Conservation (phyloP, 2,329 filamentous ascomycete genomes). For the Fusarium globosum region DNA sequence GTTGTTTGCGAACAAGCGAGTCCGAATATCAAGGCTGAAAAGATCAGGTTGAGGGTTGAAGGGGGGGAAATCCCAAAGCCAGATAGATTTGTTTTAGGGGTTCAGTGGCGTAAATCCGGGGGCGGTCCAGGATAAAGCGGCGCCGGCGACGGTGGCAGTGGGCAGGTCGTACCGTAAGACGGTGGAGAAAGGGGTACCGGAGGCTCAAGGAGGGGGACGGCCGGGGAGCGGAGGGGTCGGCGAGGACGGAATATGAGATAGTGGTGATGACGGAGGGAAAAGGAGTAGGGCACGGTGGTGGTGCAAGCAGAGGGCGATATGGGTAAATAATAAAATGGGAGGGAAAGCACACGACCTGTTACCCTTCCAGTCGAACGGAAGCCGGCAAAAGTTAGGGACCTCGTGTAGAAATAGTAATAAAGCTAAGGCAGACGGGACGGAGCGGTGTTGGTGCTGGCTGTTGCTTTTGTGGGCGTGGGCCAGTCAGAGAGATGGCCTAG, state of each 20-base stretch:
- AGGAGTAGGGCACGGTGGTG: not conserved
- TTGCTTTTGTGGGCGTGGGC: conserved; percentile 47
- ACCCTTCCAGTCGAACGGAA: conserved; percentile 47
- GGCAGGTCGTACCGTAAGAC: conserved; percentile 21
- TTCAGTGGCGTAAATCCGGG: conserved; percentile 39
- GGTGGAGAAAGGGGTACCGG: conserved; percentile 39
- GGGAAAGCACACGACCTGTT: conserved; percentile 55
- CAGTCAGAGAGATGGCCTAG: conserved; percentile 44
- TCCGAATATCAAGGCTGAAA: conserved; percentile 7
- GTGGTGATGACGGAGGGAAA: conserved; percentile 9
- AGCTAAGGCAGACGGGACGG: conserved; percentile 29
- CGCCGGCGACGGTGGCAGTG: conserved; percentile 38
- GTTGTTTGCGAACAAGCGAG: conserved; percentile 9
- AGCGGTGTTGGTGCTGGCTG: conserved; percentile 17
- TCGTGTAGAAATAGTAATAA: conserved; percentile 20
- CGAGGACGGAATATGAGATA: conserved; percentile 6
- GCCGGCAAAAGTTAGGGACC: conserved; percentile 8
- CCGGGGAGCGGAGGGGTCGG: conserved; percentile 29
- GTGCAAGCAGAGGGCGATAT: conserved; percentile 3
- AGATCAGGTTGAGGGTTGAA: not conserved
- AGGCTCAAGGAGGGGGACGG: conserved; percentile 22
- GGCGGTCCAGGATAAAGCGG: conserved; percentile 28
- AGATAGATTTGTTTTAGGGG: conserved; percentile 33
- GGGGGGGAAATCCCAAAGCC: not conserved
- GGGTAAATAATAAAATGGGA: conserved; percentile 8